These are phyloP conservation scores for Suhomyces xylopsoci DNA, from an alignment of 805 yeast genomes.

Conservation along the genomic window DNA sequence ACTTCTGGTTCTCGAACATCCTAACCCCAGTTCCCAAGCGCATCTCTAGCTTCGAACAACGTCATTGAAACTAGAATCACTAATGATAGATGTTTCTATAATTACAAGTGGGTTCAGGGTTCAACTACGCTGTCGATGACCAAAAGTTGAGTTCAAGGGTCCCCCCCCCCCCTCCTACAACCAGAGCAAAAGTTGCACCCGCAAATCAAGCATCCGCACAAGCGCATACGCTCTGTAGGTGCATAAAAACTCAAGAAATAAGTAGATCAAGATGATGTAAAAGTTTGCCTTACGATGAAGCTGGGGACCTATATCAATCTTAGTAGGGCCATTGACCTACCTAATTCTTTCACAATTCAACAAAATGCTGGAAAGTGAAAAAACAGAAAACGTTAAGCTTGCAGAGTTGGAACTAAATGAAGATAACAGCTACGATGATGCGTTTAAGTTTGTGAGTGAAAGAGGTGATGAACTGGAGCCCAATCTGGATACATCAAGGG, in stretches of 20 bases:
- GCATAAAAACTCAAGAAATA: background rate
- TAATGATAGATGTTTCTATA: background rate
- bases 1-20: background rate
- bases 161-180: no score
- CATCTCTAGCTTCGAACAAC: background rate
- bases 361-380: background rate
- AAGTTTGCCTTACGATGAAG: background rate
- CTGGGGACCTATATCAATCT: background rate
- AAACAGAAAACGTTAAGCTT: background rate
- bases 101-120: background rate
- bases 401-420: background rate
- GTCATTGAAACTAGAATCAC: background rate
- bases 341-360: background rate
- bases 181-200: background rate
- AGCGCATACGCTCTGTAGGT: conserved; percentile 1
- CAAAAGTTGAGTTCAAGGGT: background rate
- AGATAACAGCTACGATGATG: conserved; percentile 16
- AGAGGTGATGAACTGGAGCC: background rate
- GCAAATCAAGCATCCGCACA: background rate
- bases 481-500: background rate
- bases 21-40: background rate
- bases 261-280: background rate
- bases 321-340: no score
- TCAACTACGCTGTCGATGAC: background rate
- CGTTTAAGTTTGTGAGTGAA: conserved; percentile 17